phyloP scores from a whole-genome alignment of 2,329 filamentous ascomycete species.

The Pyrenochaeta sp. region DNA sequence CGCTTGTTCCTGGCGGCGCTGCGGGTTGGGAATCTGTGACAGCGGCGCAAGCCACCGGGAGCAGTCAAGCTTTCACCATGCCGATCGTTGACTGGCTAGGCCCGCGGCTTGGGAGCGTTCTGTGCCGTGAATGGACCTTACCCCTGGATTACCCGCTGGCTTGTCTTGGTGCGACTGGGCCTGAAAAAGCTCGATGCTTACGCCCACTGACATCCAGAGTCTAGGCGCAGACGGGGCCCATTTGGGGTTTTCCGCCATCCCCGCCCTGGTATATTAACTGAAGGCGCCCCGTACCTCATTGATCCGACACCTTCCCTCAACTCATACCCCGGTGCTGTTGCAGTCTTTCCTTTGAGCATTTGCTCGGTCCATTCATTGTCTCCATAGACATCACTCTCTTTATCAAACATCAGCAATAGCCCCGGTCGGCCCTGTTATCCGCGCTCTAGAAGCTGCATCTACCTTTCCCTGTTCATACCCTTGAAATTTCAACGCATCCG shows the following conservation, averaged over 20 bases:
- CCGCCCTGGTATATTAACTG: slow-evolving; percentile 40
- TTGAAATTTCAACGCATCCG: slow-evolving; percentile 13
- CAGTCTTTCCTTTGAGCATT: slow-evolving; percentile 52
- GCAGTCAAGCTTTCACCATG: slow-evolving; percentile 37
- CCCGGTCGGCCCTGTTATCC: slow-evolving; percentile 53
- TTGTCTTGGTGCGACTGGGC: slow-evolving; percentile 30
- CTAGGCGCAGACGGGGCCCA: slow-evolving; percentile 11
- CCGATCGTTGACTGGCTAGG: slow-evolving; percentile 27
- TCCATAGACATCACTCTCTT: slow-evolving; percentile 45
- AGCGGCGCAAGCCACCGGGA: slow-evolving; percentile 23
- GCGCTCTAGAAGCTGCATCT: slow-evolving; percentile 51
- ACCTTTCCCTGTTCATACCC: slow-evolving; percentile 27
- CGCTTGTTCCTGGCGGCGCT: slow-evolving; percentile 18
- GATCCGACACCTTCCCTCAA: slow-evolving; percentile 33
- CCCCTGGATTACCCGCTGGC: slow-evolving; percentile 27
- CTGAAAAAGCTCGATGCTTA: slow-evolving; percentile 29
- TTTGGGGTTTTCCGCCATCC: slow-evolving; percentile 18
- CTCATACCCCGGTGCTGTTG: slow-evolving; percentile 44
- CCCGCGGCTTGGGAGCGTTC: slow-evolving; percentile 15
- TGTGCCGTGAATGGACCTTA: slow-evolving; percentile 23
- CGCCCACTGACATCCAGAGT: slow-evolving; percentile 27
- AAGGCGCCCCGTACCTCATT: slow-evolving; percentile 30
- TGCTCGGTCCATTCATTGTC: slow-evolving; percentile 53
- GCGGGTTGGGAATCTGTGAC: slow-evolving; percentile 38
- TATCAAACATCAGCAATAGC: slow-evolving; percentile 49